phyloP scores from a whole-genome alignment of 352 stramenopile species.

The Globisporangium heterothallicum region DNA sequence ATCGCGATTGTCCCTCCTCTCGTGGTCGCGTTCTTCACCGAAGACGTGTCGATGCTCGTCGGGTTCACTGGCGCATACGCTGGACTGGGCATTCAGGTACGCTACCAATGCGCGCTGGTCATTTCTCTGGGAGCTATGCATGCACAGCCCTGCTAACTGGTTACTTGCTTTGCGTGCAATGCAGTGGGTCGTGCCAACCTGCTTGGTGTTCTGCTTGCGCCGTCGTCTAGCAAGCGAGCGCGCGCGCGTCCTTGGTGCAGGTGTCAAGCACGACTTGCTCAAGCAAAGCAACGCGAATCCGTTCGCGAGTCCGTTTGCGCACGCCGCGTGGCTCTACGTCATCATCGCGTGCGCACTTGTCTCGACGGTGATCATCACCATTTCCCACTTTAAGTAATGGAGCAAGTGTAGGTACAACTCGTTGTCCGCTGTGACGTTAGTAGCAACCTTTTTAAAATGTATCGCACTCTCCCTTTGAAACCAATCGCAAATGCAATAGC shows the following conservation, averaged over 20 bases:
- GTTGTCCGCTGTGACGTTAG: background rate
- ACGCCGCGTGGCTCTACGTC: conserved; percentile 62
- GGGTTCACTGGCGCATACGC: conserved; percentile 84
- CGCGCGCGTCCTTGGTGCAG: background rate
- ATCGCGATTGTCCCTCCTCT: conserved; percentile 71
- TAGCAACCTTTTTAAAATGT: too few species aligned
- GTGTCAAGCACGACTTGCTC: background rate
- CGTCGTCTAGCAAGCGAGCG: conserved; percentile 38
- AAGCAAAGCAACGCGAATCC: conserved; percentile 36
- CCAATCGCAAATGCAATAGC: too few species aligned
- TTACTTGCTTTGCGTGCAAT: conserved; percentile 12
- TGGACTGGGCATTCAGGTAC: conserved; percentile 68
- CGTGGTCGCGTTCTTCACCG: conserved; percentile 80
- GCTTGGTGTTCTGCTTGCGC: conserved; percentile 69
- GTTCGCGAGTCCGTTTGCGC: conserved; percentile 71
- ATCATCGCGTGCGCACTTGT: conserved; percentile 51
- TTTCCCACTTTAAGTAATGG: conserved; percentile 33
- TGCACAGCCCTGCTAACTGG: conserved; percentile 15
- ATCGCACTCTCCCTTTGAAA: too few species aligned
- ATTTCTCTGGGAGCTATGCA: too few species aligned
- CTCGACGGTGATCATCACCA: conserved; percentile 70
- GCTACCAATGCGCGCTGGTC: too few species aligned
- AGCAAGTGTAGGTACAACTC: background rate
- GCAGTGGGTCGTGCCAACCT: conserved; percentile 79
- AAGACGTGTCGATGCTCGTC: conserved; percentile 87